Percentiles rank a stretch among this genome's conserved stretches.
phyloP scores from a whole-genome alignment of 495 filamentous ascomycete species.

The Coniosporium apollinis region DNA sequence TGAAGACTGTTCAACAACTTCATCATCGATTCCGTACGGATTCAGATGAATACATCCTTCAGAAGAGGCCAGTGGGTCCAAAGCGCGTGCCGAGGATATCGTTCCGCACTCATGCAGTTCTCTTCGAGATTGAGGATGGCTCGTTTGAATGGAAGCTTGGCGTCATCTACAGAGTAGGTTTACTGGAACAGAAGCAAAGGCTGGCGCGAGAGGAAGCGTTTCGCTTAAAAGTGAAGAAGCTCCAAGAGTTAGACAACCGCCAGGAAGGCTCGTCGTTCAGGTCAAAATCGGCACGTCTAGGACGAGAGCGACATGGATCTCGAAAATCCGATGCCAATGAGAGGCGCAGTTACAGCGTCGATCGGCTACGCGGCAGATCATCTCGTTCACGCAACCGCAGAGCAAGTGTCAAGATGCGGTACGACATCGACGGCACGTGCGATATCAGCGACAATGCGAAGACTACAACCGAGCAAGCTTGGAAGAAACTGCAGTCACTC shows the following conservation, averaged over 20 bases:
- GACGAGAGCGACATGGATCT: background rate
- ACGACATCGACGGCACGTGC: slow-evolving; percentile 60
- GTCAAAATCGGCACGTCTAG: slow-evolving; percentile 9
- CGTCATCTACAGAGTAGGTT: slow-evolving; percentile 73
- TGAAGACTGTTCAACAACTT: slow-evolving; percentile 76
- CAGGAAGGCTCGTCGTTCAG: slow-evolving; percentile 31
- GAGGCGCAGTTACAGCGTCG: slow-evolving; percentile 14
- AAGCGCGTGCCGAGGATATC: slow-evolving; percentile 75
- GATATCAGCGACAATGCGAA: slow-evolving; percentile 51
- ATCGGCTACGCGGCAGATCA: slow-evolving; percentile 15
- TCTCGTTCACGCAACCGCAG: slow-evolving; percentile 21
- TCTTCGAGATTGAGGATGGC: slow-evolving; percentile 90
- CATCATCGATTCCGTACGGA: slow-evolving; percentile 78
- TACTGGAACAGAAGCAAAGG: slow-evolving; percentile 77
- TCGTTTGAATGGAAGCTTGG: slow-evolving; percentile 95
- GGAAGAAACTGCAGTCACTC: slow-evolving; percentile 53
- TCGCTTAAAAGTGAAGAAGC: slow-evolving; percentile 65
- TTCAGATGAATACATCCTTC: slow-evolving; percentile 71
- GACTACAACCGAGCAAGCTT: slow-evolving; percentile 56
- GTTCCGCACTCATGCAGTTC: slow-evolving; percentile 57
- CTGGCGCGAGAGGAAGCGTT: slow-evolving; percentile 84
- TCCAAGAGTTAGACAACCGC: slow-evolving; percentile 45
- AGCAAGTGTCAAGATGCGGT: slow-evolving; percentile 40
- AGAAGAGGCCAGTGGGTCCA: slow-evolving; percentile 65
- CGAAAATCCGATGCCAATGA: slow-evolving; percentile 1